Conservation (phyloP, 2,329 filamentous ascomycete genomes). For the Xylogone sp. region DNA sequence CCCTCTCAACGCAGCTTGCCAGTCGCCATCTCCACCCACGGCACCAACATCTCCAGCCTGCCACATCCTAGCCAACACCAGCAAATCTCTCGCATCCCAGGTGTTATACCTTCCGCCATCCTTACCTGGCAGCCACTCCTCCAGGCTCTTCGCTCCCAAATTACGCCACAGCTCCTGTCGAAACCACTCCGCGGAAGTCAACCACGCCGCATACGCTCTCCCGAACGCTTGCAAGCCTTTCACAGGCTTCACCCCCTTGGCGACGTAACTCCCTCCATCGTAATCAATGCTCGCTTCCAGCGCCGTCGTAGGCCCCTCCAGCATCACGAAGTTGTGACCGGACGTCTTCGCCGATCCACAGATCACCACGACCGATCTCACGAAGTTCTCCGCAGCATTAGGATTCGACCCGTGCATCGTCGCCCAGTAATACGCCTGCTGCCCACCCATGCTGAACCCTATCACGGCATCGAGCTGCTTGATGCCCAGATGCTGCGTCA, state of each 20-base stretch:
- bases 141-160: slow-evolving; percentile 30
- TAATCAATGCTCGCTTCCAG: slow-evolving; percentile 39
- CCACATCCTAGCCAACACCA: slow-evolving; percentile 41
- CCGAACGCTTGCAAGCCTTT: slow-evolving; percentile 41
- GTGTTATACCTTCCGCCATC: slow-evolving; percentile 29
- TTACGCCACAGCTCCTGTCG: slow-evolving; percentile 35
- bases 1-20: slow-evolving; percentile 49
- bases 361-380: slow-evolving; percentile 37
- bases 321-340: slow-evolving; percentile 42
- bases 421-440: slow-evolving; percentile 43
- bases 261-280: slow-evolving; percentile 24
- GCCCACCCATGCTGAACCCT: slow-evolving; percentile 48
- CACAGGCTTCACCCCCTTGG: slow-evolving; percentile 23
- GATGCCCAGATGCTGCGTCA: slow-evolving; percentile 33
- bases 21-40: slow-evolving; percentile 23
- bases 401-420: slow-evolving; percentile 36
- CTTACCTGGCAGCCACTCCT: slow-evolving; percentile 29
- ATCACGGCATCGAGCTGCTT: slow-evolving; percentile 35
- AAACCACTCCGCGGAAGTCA: slow-evolving; percentile 43
- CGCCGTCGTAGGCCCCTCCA: slow-evolving; percentile 42
- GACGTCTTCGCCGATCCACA: slow-evolving; percentile 43
- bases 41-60: slow-evolving; percentile 35
- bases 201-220: slow-evolving; percentile 42
- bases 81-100: slow-evolving; percentile 41
- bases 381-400: slow-evolving; percentile 17